Evolutionary conservation across 805 yeast genomes (phyloP), one percentile per base, ranked within the genome.

Genomic region (Pichia cephalocereana): DNA sequence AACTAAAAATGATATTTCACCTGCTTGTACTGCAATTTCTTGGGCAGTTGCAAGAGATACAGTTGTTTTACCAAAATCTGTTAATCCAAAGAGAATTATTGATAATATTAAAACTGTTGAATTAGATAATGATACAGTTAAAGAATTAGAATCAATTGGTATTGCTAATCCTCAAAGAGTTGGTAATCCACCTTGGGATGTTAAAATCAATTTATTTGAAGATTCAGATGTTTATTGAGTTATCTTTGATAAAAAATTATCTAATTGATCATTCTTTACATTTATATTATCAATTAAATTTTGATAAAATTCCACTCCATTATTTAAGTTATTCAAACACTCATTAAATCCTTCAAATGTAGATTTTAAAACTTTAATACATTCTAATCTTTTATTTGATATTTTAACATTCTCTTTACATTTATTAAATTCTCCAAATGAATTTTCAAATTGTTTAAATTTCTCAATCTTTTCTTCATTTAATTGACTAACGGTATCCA

Each of bases 281-380:
- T 65, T 34, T 17, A 48, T 12, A 45, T 45, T 48, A 8, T 38
- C 50, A 6, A 38, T n/a, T n/a, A 86, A 76, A 46, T 81, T 83
- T 38, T 71, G 71, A 66, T 90, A 90, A 59, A 89, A 89, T 46
- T 73, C 72, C 0, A 76, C 57, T 0, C 96, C 96, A 55, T 83
- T 85, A 31, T 73, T 73, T 28, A 87, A 61, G 58, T 86, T 83
- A 6, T 71, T 67, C 17, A 73, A 62, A 2, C 86, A 70, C 55
- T 83, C 86, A 30, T 71, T 62, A 56, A 70, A 83, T 43, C 76
- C 72, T 38, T 68, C 62, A 52, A 70, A 76, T 1, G 74, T 76
- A 6, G 69, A 62, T 46, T 79, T 83, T 30, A 84, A 61, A 1
- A 62, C 65, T 46, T 77, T 79, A 40, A 85, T 61, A 0, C 76